Conservation (phyloP, 768 basidiomycete species). For the Lactarius hengduanensis region DNA sequence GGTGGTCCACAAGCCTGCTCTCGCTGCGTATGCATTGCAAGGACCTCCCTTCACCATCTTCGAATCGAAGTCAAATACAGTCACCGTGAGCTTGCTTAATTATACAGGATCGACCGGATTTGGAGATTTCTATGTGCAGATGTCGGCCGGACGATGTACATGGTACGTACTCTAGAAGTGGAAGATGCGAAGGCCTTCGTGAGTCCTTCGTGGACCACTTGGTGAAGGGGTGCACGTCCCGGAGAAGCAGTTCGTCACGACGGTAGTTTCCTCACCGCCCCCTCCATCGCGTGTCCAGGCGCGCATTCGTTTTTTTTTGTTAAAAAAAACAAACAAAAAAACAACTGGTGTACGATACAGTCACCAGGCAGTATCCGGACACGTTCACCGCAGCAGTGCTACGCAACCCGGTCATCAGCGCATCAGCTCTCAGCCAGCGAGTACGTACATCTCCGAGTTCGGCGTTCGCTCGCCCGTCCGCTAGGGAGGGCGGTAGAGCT, state of each 20-base stretch:
- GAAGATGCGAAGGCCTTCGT: constrained; percentile 33
- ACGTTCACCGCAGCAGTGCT: too few relatives aligned
- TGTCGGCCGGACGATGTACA: constrained; percentile 32
- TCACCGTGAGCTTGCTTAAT: constrained; percentile 33
- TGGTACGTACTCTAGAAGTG: constrained; percentile 36
- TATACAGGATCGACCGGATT: constrained; percentile 39
- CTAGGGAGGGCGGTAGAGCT: constrained; percentile 33
- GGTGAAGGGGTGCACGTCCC: constrained; percentile 23
- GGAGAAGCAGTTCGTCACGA: constrained; percentile 31
- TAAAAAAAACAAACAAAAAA: too few relatives aligned
- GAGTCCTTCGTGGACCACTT: constrained; percentile 32
- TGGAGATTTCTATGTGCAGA: constrained; percentile 34
- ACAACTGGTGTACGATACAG: too few relatives aligned
- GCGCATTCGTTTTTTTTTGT: too few relatives aligned
- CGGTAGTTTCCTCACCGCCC: constrained; percentile 33
- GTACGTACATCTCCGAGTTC: too few relatives aligned
- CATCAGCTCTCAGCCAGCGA: too few relatives aligned
- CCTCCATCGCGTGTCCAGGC: too few relatives aligned
- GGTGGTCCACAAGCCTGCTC: not conserved
- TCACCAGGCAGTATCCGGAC: too few relatives aligned
- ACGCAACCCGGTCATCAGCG: too few relatives aligned
- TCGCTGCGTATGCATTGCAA: constrained; percentile 27
- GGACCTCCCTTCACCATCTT: constrained; percentile 21
- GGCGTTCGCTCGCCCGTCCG: constrained; percentile 32
- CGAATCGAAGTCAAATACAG: constrained; percentile 19